Conservation (phyloP, 495 filamentous ascomycete genomes). For the Aspergillus sclerotioniger region DNA sequence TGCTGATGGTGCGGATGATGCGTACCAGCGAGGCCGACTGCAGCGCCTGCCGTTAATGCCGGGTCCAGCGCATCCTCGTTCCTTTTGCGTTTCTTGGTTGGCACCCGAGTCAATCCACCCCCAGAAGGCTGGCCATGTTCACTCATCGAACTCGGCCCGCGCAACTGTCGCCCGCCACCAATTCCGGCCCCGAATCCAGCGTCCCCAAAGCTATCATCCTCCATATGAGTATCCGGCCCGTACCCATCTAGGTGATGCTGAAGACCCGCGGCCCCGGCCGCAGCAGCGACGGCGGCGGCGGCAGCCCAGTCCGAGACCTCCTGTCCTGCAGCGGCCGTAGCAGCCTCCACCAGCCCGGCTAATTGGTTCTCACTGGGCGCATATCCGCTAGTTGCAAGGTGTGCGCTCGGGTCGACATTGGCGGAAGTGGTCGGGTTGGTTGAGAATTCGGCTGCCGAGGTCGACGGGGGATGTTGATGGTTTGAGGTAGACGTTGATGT, state of each 20-base stretch:
- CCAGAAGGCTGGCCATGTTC: conserved; percentile 79
- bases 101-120: conserved; percentile 42
- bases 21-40: conserved; percentile 23
- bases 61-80: conserved; percentile 46
- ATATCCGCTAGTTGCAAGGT: conserved; percentile 34
- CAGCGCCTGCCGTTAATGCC: conserved; percentile 31
- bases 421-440: conserved; percentile 26
- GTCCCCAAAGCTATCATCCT: conserved; percentile 44
- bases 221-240: conserved; percentile 40
- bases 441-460: conserved; percentile 30
- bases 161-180: conserved; percentile 29
- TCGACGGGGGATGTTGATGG: conserved; percentile 31
- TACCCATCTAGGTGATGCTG: conserved; percentile 43
- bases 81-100: conserved; percentile 45
- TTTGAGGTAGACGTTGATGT: conserved; percentile 33
- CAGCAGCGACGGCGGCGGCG: conserved; percentile 34
- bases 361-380: conserved; percentile 48
- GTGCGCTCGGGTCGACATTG: conserved; percentile 35
- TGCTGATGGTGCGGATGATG: conserved; percentile 34
- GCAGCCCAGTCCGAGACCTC: conserved; percentile 46
- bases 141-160: conserved; percentile 38
- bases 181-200: conserved; percentile 32
- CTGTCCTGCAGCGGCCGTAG: conserved; percentile 52
- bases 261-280: conserved; percentile 38
- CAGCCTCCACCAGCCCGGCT: conserved; percentile 53